phyloP scores from a whole-genome alignment of 768 basidiomycete genomes.

The Obba rivulosa region DNA sequence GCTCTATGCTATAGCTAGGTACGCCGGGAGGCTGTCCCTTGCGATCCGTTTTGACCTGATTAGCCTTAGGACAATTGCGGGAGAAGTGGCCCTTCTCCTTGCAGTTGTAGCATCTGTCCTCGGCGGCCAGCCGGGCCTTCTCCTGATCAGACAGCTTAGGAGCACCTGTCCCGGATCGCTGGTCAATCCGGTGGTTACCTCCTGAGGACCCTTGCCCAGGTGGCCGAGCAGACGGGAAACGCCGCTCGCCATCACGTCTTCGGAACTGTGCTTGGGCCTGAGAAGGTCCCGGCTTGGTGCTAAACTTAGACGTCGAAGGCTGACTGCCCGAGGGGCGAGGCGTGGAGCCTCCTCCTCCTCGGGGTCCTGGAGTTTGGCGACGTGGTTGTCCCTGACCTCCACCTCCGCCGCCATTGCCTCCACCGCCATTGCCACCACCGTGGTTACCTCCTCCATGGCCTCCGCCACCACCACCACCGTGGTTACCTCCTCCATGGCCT shows the following conservation, averaged over 20 bases:
- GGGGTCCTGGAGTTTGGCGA: not conserved
- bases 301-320: not conserved
- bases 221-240: not conserved
- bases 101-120: constrained; percentile 11
- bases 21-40: constrained; percentile 7
- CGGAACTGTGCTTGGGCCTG: not conserved
- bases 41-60: constrained; percentile 1
- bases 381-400: not conserved
- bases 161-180: not conserved
- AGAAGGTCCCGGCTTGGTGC: not conserved
- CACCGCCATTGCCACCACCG: not conserved
- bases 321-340: not conserved
- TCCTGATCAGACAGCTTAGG: constrained; percentile 1
- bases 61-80: constrained; percentile 5
- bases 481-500: not conserved
- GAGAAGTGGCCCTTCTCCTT: constrained; percentile 6
- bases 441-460: not conserved
- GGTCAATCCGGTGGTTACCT: not conserved
- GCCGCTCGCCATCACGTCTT: not conserved
- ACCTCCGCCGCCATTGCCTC: not conserved
- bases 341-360: not conserved
- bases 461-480: not conserved
- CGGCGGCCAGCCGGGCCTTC: not conserved
- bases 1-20: constrained; percentile 1
- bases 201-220: not conserved